These are phyloP conservation scores for Cercophora sp. DNA, from an alignment of 495 filamentous ascomycete genomes.

Conservation along the genomic window DNA sequence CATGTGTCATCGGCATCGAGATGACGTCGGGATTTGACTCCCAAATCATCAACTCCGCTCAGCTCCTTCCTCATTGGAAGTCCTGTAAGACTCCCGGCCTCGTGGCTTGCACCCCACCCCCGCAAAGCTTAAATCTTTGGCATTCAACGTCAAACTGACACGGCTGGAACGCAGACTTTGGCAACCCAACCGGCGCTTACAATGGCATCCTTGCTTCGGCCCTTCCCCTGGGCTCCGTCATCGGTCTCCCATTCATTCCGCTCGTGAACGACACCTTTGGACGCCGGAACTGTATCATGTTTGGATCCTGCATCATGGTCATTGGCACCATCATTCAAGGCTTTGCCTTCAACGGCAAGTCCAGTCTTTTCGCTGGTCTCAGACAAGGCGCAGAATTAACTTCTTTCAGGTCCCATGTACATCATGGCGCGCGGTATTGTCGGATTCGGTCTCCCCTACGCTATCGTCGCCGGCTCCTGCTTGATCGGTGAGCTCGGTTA, in stretches of 20 bases:
- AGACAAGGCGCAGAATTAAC: conserved; percentile 15
- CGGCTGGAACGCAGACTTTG: conserved; percentile 37
- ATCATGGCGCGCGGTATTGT: conserved; percentile 60
- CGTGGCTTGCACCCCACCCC: too few relatives aligned
- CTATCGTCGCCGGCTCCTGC: conserved; percentile 58
- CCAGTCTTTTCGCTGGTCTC: not conserved
- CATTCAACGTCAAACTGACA: too few relatives aligned
- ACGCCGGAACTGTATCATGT: conserved; percentile 55
- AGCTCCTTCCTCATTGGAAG: conserved; percentile 57
- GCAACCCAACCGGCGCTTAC: conserved; percentile 40
- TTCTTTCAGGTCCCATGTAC: conserved; percentile 45
- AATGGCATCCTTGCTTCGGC: conserved; percentile 44
- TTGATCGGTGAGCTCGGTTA: conserved; percentile 62
- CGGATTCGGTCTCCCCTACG: conserved; percentile 60
- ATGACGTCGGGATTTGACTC: conserved; percentile 72
- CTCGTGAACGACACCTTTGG: conserved; percentile 53
- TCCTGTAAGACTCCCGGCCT: too few relatives aligned
- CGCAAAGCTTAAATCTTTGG: too few relatives aligned
- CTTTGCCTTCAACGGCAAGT: conserved; percentile 43
- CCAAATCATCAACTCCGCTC: conserved; percentile 64
- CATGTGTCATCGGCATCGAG: conserved; percentile 66
- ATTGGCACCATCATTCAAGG: conserved; percentile 56
- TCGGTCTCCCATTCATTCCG: conserved; percentile 57
- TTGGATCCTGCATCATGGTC: conserved; percentile 55
- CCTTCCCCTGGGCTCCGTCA: conserved; percentile 42